Base-by-base conservation (phyloP, 2,329 filamentous ascomycete species). In the Colletotrichum euphorbiae region DNA sequence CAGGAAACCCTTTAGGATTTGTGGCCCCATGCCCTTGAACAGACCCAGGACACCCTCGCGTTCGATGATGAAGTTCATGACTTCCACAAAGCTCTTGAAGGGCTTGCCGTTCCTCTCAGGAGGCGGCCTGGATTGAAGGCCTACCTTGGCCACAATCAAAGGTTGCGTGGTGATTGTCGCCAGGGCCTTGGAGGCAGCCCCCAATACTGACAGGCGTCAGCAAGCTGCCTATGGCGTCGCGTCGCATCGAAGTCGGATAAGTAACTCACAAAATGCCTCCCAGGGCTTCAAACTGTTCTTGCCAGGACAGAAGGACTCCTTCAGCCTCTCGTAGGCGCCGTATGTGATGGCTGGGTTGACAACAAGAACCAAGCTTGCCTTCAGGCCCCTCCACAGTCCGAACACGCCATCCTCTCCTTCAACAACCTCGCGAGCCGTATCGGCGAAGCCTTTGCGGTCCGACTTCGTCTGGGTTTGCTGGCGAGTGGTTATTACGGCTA, bases 261-360 rank as follows among this genome's bases (percentile, higher is more conserved):
- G 24, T 12, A 33, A 89, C 93, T 84, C 84, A 98, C 94, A 77
- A 78, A 99, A 99, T 58, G 96, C 93, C 82, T 99, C 94, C 84
- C 90, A 91, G 1, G 94, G 90, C 76, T 88, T 91, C 70, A 99
- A 81, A 70, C 84, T 92, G 36, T 85, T 82, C 82, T 92, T 94
- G 31, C 90, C 91, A 0, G 93, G 91, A 78, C 93, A 98, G 28
- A 98, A 74, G 9, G 88, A 74, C 40, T 91, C 90, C 80, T 92
- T 92, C 72, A 98, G 82, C 72, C 94, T 89, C 82, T 99, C 94
- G 76, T 98, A 99, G 61, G 94, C 94, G 60, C 96, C 96, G 75
- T 99, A 99, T 52, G 96, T 99, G 78, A 99, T 99, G 52, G 94
- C 93, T 11, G 96, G 96, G 78, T 99, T 99, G 69, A 98, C 89